Base-by-base conservation (phyloP, 768 basidiomycete species). In the Galerina sulciceps region DNA sequence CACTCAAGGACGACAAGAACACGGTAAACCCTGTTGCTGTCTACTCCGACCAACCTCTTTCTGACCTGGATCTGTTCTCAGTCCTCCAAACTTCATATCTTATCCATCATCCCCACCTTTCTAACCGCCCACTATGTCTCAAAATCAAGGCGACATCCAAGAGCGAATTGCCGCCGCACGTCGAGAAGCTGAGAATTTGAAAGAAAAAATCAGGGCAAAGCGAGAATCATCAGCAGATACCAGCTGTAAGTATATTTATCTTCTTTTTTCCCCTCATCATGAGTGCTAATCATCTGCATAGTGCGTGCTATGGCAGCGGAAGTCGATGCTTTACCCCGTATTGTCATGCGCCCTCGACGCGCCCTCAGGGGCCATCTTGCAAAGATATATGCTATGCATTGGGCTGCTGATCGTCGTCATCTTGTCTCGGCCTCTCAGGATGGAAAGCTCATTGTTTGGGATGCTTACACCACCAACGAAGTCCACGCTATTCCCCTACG, bases 311-410 rank as follows among this genome's bases (percentile, higher is more conserved):
- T 98, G 94, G 94, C 96, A 22, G 89, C 90, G 40, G 97, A 99
- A 71, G 92, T 98, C 40, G 95, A 97, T 64, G 89, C 94, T 15
- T 83, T 99, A 51, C 96, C 96, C 42, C 91, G 96, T 59, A 94
- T 99, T 70, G 90, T 96, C 38, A 96, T 99, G 93, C 92, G 94
- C 67, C 93, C 94, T 53, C 87, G 97, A 57, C 91, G 96, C 65
- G 91, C 94, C 62, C 88, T 99, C 66, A 90, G 95, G 70, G 96
- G 96, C 23, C 96, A 99, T 77, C 87, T 99, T 52, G 96, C 96
- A 61, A 99, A 99, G 83, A 99, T 99, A 71, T 99, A 99, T 74
- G 96, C 96, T 47, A 97, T 99, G 93, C 97, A 99, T 75, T 99
- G 97, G 97, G 91, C 96, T 36, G 88, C 91, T 52, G 96, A 99